A percentile compares a stretch with the other conserved stretches of the same genome.
Conservation (phyloP, 345 rosid species). For the Psidium friedrichsthalianum region DNA sequence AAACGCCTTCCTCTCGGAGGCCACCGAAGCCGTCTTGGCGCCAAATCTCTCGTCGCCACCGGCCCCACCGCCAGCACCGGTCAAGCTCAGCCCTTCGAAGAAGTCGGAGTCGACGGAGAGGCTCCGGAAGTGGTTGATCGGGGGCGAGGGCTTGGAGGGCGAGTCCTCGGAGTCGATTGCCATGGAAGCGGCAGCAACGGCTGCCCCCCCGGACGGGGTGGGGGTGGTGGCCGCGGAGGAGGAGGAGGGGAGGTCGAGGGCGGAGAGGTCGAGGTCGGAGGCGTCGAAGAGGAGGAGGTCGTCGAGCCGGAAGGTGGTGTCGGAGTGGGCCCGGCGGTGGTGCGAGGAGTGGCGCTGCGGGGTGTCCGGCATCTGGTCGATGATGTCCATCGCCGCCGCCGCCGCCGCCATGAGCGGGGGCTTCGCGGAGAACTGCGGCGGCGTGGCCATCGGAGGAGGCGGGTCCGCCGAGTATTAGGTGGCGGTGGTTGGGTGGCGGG, state of each 20-base stretch:
- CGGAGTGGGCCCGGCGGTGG: conserved; percentile 92
- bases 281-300: conserved; percentile 82
- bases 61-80: conserved; percentile 17
- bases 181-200: not conserved
- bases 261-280: conserved; percentile 70
- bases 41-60: conserved; percentile 22
- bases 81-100: conserved; percentile 42
- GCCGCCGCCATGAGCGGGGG: not conserved
- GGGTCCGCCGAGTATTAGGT: not conserved
- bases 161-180: conserved; percentile 67
- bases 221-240: conserved; percentile 18
- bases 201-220: not conserved
- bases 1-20: conserved; percentile 34
- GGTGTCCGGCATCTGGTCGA: conserved; percentile 63
- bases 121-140: conserved; percentile 65
- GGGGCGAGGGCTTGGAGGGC: conserved; percentile 31
- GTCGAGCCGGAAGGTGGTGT: conserved; percentile 77
- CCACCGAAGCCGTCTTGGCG: conserved; percentile 1
- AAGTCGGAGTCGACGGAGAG: conserved; percentile 86
- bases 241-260: conserved; percentile 52
- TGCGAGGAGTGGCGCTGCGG: conserved; percentile 47
- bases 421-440: not conserved
- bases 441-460: not conserved
- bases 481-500: not conserved
- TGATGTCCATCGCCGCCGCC: conserved; percentile 5